phyloP scores from a whole-genome alignment of 495 filamentous ascomycete species.

The Clohesyomyces aquaticus region DNA sequence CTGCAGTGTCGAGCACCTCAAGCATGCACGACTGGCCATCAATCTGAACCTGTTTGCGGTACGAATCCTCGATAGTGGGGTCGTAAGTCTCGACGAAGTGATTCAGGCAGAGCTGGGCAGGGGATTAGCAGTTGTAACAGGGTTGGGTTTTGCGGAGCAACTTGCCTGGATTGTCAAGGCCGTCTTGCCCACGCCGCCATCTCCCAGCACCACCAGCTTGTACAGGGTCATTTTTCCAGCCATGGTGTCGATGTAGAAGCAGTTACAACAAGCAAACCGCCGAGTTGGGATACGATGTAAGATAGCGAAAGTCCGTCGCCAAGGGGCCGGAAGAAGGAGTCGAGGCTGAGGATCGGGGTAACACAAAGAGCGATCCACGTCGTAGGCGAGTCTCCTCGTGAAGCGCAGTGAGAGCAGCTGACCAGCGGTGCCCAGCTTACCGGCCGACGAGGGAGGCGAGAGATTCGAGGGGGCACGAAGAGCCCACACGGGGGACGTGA shows the following conservation, averaged over 20 bases:
- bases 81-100: constrained; percentile 91
- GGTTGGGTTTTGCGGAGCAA: not conserved
- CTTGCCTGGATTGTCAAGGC: constrained; percentile 95
- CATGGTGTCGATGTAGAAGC: constrained; percentile 51
- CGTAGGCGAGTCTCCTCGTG: constrained; percentile 12
- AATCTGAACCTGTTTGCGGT: constrained; percentile 97
- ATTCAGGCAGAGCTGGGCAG: constrained; percentile 68
- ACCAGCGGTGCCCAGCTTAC: constrained; percentile 30
- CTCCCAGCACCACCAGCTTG: constrained; percentile 96
- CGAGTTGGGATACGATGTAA: constrained; percentile 1
- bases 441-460: not conserved
- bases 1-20: constrained; percentile 96
- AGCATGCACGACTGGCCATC: constrained; percentile 97
- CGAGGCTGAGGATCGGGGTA: constrained; percentile 9
- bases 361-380: constrained; percentile 23
- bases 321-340: not conserved
- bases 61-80: constrained; percentile 96
- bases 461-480: constrained; percentile 1
- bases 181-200: constrained; percentile 94
- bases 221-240: constrained; percentile 92
- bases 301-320: not conserved
- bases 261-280: not conserved
- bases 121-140: constrained; percentile 24
- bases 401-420: constrained; percentile 27
- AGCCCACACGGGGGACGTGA: constrained; percentile 10